These are phyloP conservation scores for Halophytophthora batemanensis DNA, from an alignment of 352 stramenopile species.

Conservation along the genomic window DNA sequence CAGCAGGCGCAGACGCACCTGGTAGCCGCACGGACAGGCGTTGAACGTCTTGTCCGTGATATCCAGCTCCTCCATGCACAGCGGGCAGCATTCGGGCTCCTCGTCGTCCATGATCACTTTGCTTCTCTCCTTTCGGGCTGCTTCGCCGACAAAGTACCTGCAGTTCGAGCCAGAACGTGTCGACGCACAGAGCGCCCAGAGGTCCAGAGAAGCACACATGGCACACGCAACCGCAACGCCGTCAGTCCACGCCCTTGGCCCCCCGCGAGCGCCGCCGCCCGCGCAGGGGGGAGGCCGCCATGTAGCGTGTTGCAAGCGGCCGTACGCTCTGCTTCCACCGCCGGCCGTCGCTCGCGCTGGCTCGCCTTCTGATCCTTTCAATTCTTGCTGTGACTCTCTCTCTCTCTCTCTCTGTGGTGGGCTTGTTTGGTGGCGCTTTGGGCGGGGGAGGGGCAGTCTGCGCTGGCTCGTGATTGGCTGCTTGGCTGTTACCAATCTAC, in stretches of 20 bases:
- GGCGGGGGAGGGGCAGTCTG: no score
- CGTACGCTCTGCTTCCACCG: slow-evolving; percentile 13
- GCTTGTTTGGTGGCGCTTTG: neutral
- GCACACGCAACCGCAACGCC: no score
- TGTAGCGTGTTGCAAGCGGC: neutral
- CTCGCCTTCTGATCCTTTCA: slow-evolving; percentile 46
- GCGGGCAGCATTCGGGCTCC: slow-evolving; percentile 92
- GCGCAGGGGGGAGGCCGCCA: no score
- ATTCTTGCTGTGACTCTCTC: slow-evolving; percentile 11
- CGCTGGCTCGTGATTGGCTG: no score
- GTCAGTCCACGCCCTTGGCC: no score
- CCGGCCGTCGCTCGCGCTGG: slow-evolving; percentile 7
- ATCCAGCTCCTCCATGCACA: slow-evolving; percentile 99
- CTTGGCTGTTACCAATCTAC: no score
- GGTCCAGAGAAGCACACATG: no score
- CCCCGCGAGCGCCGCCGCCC: no score
- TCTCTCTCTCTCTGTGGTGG: neutral
- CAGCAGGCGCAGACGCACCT: slow-evolving; percentile 40
- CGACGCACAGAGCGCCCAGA: no score
- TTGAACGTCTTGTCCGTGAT: slow-evolving; percentile 98
- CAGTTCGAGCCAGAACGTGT: neutral
- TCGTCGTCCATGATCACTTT: slow-evolving; percentile 68
- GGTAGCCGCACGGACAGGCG: slow-evolving; percentile 98
- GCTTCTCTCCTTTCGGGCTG: no score
- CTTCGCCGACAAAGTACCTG: neutral